Percentiles rank a stretch among this genome's conserved stretches.
These are phyloP conservation scores for Dendrobium catenatum DNA, from an alignment of 106 monocot species.

Conservation along the genomic window DNA sequence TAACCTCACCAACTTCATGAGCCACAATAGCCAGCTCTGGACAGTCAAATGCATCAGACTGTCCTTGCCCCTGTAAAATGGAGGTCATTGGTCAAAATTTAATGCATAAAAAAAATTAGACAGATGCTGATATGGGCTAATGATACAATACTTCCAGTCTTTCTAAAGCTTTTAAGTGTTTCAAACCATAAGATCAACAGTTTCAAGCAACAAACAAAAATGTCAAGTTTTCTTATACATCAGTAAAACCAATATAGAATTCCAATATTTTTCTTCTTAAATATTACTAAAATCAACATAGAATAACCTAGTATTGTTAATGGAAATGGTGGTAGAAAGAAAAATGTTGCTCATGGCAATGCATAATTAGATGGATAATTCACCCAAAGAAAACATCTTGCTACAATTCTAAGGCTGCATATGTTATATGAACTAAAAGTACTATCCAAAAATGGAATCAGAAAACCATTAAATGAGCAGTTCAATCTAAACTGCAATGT, in stretches of 20 bases:
- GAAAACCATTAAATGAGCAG: neutral
- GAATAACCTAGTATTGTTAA: neutral
- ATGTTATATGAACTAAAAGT: neutral
- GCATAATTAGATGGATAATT: neutral
- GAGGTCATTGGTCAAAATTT: neutral
- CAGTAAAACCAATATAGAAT: neutral
- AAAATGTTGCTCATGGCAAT: neutral
- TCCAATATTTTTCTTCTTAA: neutral
- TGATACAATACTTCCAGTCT: neutral
- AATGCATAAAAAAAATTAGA: neutral
- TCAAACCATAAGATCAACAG: neutral
- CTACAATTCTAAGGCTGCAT: neutral
- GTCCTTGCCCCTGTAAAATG: conserved; percentile 43
- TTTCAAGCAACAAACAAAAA: conserved; percentile 3
- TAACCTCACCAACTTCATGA: conserved; percentile 46
- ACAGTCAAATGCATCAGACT: conserved; percentile 49
- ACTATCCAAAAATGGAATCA: neutral
- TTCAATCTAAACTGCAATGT: neutral
- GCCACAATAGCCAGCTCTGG: conserved; percentile 47
- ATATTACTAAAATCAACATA: neutral
- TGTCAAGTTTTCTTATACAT: neutral
- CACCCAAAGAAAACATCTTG: neutral
- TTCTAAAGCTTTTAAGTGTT: neutral
- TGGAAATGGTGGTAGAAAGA: neutral
- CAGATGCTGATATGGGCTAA: neutral